Base-by-base conservation (phyloP, 2,329 filamentous ascomycete genomes). In the Botrytis elliptica region DNA sequence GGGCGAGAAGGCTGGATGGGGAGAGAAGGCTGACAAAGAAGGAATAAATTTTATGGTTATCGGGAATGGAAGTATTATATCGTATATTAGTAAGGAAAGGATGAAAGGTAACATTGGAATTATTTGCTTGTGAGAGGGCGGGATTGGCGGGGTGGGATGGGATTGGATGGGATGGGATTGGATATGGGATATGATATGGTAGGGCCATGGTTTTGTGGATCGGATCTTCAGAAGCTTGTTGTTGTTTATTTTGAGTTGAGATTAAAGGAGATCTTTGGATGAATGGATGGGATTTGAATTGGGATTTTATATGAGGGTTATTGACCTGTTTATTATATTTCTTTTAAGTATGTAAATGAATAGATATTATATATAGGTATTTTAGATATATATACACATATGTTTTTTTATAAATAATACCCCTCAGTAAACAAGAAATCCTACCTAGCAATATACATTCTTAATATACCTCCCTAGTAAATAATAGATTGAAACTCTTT, bases 191-290 rank as follows among this genome's bases (percentile, higher is more conserved):
- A 14, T 38, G 29, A 40, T 22, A 25, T 38, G 29, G 4, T 36
- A 59, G 57, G 33, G 59, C 22, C 22, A 25, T 14, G 38, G 38
- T 63, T 18, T 52, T 49, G 44, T 52, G 64, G 64, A 67, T 55
- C 64, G 33, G 64, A 67, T 67, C 64, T 67, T 40, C 44, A 67
- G 64, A 67, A 52, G 64, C 64, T 67, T 66, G 33, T 49, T 38
- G 22, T 20, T 46, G 44, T 52, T 55, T 55, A 40, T n/a, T 63
- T 63, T 63, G 60, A 63, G 60, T 20, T 55, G 52, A n/a, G 40
- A 44, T 64, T 63, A 14, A 42, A 38, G 59, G 36, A 42, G 60
- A 63, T 63, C 20, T 25, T 18, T 63, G 33, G 33, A 33, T 3
- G 20, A 14, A 38, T 38, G 33, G 33, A 33, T 55, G 22, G 22